These are phyloP conservation scores for Hypomyces rosellus DNA, from an alignment of 2,329 filamentous ascomycete species.

Conservation along the genomic window DNA sequence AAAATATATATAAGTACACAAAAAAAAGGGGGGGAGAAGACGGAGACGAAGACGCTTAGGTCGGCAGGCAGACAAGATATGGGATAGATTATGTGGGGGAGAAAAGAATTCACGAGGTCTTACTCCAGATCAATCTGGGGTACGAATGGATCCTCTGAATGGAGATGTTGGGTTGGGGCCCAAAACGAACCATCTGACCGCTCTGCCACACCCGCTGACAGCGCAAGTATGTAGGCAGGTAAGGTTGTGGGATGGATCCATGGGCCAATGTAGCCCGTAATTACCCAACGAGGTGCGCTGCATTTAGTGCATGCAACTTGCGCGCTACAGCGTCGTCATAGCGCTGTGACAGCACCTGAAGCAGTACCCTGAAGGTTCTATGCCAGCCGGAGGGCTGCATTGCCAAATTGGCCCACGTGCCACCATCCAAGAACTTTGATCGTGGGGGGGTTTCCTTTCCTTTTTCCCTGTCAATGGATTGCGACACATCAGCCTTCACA, in stretches of 20 bases:
- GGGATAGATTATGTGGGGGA: background rate
- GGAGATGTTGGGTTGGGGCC: too few species aligned
- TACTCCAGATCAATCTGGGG: conserved; percentile 1
- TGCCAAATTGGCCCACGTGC: background rate
- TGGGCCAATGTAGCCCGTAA: too few species aligned
- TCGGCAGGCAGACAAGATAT: background rate
- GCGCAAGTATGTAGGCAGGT: background rate
- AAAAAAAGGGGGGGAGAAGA: too few species aligned
- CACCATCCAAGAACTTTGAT: background rate
- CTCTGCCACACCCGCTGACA: conserved; percentile 11
- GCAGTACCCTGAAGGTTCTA: too few species aligned
- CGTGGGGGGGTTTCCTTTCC: too few species aligned
- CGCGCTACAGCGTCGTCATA: too few species aligned
- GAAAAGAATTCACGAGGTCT: background rate
- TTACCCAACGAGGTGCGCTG: too few species aligned
- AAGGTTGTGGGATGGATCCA: background rate
- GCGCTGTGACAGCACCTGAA: too few species aligned
- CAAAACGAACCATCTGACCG: conserved; percentile 8
- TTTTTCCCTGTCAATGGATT: background rate
- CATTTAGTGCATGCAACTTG: too few species aligned
- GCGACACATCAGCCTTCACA: background rate
- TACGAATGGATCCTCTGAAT: background rate
- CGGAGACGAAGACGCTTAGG: too few species aligned
- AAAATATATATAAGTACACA: too few species aligned
- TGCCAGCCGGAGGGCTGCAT: too few species aligned